A percentile compares a stretch with the other conserved stretches of the same genome.
phyloP scores from a whole-genome alignment of 1,284 basidiomycete genomes.

The Leccinum huronense region DNA sequence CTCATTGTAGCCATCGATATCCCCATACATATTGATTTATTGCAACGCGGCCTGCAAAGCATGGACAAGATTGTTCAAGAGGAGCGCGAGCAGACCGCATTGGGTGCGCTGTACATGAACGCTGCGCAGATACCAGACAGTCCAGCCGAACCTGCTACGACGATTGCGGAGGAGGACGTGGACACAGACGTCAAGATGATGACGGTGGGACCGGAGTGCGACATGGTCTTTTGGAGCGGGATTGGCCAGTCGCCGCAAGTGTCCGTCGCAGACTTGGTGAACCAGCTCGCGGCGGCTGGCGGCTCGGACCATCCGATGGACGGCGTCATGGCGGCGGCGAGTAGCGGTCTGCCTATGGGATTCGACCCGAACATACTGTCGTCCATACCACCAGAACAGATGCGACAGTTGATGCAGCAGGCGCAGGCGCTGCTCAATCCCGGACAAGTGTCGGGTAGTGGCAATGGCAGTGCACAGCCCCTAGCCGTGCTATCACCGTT shows the following conservation, averaged over 20 bases:
- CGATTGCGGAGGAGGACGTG: conserved; percentile 64
- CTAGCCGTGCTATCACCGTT: conserved; percentile 22
- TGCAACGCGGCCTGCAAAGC: conserved; percentile 61
- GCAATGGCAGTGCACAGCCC: conserved; percentile 22
- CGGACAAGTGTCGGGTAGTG: conserved; percentile 24
- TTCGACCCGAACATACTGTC: conserved; percentile 42
- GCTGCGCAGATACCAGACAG: conserved; percentile 69
- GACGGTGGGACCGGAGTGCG: conserved; percentile 66
- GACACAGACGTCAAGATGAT: conserved; percentile 62
- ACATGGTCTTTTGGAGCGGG: conserved; percentile 60
- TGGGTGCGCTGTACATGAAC: conserved; percentile 70
- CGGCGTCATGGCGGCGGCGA: conserved; percentile 5
- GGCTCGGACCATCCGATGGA: conserved; percentile 33
- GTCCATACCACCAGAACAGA: conserved; percentile 50
- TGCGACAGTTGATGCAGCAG: conserved; percentile 63
- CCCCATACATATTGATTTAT: conserved; percentile 51
- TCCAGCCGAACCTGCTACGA: conserved; percentile 63
- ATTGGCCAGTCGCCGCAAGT: conserved; percentile 36
- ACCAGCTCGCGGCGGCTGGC: conserved; percentile 56
- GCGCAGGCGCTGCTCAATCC: conserved; percentile 38
- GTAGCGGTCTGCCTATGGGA: conserved; percentile 20
- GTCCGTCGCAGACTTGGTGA: conserved; percentile 67
- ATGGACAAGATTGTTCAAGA: conserved; percentile 66
- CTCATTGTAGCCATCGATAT: conserved; percentile 55
- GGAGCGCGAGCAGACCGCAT: conserved; percentile 71